Percentiles rank a stretch among this genome's conserved stretches.
These are phyloP conservation scores for Fusarium chuoi DNA, from an alignment of 2,329 filamentous ascomycete genomes.

Conservation along the genomic window DNA sequence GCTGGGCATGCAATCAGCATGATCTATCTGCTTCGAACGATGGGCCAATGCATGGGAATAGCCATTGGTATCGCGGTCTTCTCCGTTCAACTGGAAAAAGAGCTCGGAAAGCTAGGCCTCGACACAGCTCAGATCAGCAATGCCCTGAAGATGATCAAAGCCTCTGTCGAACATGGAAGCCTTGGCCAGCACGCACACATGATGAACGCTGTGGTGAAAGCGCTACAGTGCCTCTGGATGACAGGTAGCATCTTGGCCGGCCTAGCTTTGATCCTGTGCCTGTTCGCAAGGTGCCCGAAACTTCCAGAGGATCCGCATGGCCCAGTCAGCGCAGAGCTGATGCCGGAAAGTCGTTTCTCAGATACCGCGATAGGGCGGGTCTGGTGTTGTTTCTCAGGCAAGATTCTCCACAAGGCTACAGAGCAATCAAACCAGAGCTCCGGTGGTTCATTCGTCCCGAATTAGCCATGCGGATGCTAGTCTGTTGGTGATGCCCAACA, in stretches of 20 bases:
- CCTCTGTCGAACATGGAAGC: slow-evolving; percentile 28
- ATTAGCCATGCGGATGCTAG: not conserved
- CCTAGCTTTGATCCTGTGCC: slow-evolving; percentile 27
- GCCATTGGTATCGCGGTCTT: slow-evolving; percentile 43
- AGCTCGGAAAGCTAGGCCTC: slow-evolving; percentile 20
- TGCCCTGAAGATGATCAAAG: slow-evolving; percentile 37
- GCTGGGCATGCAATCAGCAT: slow-evolving; percentile 42
- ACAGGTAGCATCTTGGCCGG: slow-evolving; percentile 35
- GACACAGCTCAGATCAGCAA: slow-evolving; percentile 21
- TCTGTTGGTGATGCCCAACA: slow-evolving; percentile 5
- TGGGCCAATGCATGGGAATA: slow-evolving; percentile 44
- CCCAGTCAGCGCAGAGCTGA: not conserved
- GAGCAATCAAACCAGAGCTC: not conserved
- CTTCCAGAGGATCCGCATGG: slow-evolving; percentile 22
- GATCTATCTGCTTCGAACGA: slow-evolving; percentile 41
- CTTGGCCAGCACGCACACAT: slow-evolving; percentile 6
- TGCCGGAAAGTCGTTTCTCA: not conserved
- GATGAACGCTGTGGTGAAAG: slow-evolving; percentile 26
- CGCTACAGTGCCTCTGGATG: slow-evolving; percentile 35
- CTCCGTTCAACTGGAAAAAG: slow-evolving; percentile 30
- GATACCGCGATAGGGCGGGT: slow-evolving; percentile 21
- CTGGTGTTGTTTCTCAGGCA: slow-evolving; percentile 12
- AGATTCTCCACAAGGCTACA: not conserved
- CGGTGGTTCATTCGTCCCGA: not conserved
- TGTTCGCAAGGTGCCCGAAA: slow-evolving; percentile 36